A percentile compares a stretch with the other conserved stretches of the same genome.
Conservation (phyloP, 2,329 filamentous ascomycete species). For the Pochonia chlamydosporia region DNA sequence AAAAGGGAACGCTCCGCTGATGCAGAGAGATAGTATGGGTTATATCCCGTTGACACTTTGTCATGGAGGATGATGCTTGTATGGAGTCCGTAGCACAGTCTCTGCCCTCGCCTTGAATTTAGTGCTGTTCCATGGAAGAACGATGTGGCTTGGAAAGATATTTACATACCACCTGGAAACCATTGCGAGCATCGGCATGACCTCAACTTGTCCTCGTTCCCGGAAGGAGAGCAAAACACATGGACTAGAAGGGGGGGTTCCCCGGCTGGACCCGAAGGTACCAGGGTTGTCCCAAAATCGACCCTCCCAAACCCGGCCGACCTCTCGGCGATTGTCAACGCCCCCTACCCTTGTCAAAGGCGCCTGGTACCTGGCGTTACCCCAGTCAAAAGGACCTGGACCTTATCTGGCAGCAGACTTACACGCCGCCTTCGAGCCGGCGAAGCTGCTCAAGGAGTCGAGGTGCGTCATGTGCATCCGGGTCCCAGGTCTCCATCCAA, state of each 20-base stretch:
- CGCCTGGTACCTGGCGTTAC: constrained; percentile 1
- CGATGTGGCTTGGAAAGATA: no score
- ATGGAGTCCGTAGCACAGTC: no score
- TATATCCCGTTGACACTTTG: no score
- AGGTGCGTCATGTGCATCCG: neutral
- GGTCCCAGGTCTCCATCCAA: neutral
- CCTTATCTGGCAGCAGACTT: constrained; percentile 1
- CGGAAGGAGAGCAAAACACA: neutral
- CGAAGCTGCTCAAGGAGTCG: constrained; percentile 1
- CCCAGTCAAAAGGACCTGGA: neutral
- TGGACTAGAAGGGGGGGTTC: neutral
- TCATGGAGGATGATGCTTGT: no score
- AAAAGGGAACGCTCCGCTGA: no score
- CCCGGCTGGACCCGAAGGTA: constrained; percentile 1
- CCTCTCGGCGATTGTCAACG: neutral
- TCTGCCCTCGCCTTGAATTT: no score
- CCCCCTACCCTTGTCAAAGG: neutral
- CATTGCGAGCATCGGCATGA: no score
- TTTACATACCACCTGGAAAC: no score
- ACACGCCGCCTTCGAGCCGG: constrained; percentile 1
- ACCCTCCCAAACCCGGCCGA: neutral
- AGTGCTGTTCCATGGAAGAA: no score
- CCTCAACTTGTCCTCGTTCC: no score
- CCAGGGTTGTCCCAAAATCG: neutral
- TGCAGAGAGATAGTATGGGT: no score